Base-by-base conservation (phyloP, 495 filamentous ascomycete species). In the Penicillium tannophilum region DNA sequence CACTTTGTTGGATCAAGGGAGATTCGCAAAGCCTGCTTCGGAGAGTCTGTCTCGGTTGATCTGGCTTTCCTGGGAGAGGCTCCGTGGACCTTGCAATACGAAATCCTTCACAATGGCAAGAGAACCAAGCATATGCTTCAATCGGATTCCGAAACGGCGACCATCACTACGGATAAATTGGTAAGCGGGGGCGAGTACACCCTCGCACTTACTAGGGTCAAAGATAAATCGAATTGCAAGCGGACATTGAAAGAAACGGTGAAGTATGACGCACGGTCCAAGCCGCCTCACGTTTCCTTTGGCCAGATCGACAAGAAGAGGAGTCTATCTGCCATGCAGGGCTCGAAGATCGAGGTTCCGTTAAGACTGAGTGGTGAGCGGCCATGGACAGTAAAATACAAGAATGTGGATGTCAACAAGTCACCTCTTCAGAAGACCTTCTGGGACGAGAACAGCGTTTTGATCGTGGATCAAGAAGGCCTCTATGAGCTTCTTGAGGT, bases 1-100 rank as follows among this genome's bases (percentile, higher is more conserved):
- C 75, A 79, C 28, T 90, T 98, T 63, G 64, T 85, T 45, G 77
- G 84, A 19, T 73, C 79, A 12, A 70, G 75, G 3, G 70, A 75
- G 10, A 74, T 73, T 42, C 78, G 84, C 54, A 84, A 81, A 61
- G 83, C 86, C 48, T 98, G 94, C 64, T 88, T 97, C 45, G 92
- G 92, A 30, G 88, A 96, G 54, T 81, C 86, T 26, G 83, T 91
- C 6, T 81, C 84, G 24, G 84, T 93, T 20, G 82, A 89, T 43
- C 83, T 98, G 41, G 71, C 78, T 55, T 83, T 97, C 45, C 74
- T 86, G 52, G 94, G 95, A 33, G 91, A 96, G 58, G 77, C 84
- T 19, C 94, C 94, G 0, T 96, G 91, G 80, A 88, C 76, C n/a
- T 69, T 98, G 8, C 91, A 97, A 63, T 98, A 96, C 75, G 94